phyloP scores from a whole-genome alignment of 2,329 filamentous ascomycete genomes.

The Ophiostoma novo-ulmi region DNA sequence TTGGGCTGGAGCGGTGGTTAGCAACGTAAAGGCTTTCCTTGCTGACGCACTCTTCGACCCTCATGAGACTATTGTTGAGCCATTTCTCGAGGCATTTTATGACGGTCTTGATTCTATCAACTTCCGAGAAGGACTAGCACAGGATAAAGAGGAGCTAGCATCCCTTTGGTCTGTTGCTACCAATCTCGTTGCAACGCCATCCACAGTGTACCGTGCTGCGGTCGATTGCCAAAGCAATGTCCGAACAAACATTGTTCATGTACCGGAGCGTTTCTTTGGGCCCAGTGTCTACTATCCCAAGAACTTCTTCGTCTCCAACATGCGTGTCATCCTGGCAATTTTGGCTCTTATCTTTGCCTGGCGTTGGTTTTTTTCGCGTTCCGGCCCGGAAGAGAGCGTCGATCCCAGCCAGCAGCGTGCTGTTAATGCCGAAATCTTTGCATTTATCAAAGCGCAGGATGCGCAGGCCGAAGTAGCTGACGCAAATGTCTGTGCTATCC shows the following conservation, averaged over 20 bases:
- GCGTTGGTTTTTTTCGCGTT: background rate
- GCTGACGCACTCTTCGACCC: background rate
- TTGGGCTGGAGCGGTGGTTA: background rate
- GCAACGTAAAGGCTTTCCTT: background rate
- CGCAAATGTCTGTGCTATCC: conserved; percentile 5
- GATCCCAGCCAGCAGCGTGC: background rate
- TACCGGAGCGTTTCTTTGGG: background rate
- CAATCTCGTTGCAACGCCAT: background rate
- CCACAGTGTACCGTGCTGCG: background rate
- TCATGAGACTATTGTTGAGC: conserved; percentile 15
- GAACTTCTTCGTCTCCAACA: background rate
- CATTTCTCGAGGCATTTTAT: conserved; percentile 18
- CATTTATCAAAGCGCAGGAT: conserved; percentile 8
- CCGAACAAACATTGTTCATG: background rate
- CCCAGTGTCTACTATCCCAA: background rate
- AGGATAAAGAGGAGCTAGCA: conserved; percentile 14
- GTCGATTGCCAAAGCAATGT: background rate
- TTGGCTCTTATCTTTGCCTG: background rate
- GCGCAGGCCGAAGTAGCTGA: background rate
- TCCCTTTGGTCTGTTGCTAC: background rate
- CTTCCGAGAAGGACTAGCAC: background rate
- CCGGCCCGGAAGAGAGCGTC: background rate
- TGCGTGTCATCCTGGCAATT: background rate
- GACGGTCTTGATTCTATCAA: conserved; percentile 10
- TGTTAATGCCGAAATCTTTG: conserved; percentile 10